Evolutionary conservation across 2,329 filamentous ascomycete species (phyloP), one percentile per base, ranked within the genome.

Genomic region (Xylaria arbuscula): DNA sequence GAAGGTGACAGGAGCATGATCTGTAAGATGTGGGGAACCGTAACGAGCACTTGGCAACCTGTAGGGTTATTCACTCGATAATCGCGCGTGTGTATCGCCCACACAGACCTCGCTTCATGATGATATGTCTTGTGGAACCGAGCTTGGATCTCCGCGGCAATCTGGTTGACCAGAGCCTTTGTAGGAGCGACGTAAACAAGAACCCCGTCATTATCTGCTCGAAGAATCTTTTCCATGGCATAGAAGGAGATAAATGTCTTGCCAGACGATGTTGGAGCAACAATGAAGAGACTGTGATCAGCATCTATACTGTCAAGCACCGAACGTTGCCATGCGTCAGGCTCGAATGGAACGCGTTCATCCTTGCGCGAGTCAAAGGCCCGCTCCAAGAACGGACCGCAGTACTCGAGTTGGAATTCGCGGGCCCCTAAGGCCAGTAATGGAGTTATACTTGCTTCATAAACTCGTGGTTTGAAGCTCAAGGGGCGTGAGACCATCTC

Each of bases 231-330:
- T 74, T 92, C 90, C 90, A 94, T 95, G 1, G 92, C 92, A 73
- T 95, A 94, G 78, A 94, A 95, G 0, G 88, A 91, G 67, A 94
- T 94, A 77, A 94, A 95, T 0, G 92, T 95, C 78, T 94, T 95
- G 70, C 92, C 92, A 0, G 92, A 90, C 28, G 89, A 92, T 0
- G 92, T 95, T 0, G 92, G 92, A 0, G 92, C 92, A 9, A 94
- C 89, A 0, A 93, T 90, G 67, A 94, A 89, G 0, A 93, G 81
- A 72, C 90, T 93, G 71, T 89, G 87, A 62, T 91, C 83, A 0
- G 84, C 84, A 76, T 95, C 92, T 45, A 94, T 89, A 47, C 88
- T 87, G 70, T 95, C 90, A 0, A 95, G 83, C 0, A 94, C 92
- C 45, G 88, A 83, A 64, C 90, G 82, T 78, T 95, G 92, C 92